phyloP scores from a whole-genome alignment of 768 basidiomycete species.

The Serendipita sp. region DNA sequence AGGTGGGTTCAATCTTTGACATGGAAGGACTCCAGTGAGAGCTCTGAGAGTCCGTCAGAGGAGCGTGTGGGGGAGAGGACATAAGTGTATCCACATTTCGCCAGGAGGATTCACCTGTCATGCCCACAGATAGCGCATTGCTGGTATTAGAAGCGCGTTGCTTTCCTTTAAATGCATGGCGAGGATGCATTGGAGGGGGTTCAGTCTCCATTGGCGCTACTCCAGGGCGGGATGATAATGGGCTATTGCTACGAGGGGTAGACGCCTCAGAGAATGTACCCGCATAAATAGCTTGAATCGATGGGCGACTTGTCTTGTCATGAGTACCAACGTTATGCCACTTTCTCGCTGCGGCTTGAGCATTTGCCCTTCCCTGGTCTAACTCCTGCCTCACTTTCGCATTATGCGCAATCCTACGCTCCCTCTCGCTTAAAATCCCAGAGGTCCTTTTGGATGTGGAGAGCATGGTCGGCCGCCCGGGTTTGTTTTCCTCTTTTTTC shows the following conservation, averaged over 20 bases:
- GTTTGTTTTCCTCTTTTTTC: neutral
- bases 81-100: too few species aligned
- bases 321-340: neutral
- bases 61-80: too few species aligned
- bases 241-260: neutral
- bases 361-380: neutral
- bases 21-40: too few species aligned
- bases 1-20: neutral
- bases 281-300: too few species aligned
- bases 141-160: too few species aligned
- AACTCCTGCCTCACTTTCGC: neutral
- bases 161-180: constrained; percentile 4
- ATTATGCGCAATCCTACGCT: neutral
- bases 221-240: neutral
- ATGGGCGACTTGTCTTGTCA: neutral
- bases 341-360: neutral
- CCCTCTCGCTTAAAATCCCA: too few species aligned
- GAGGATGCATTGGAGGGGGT: neutral
- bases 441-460: neutral
- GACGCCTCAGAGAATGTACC: neutral
- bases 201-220: too few species aligned
- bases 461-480: neutral
- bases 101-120: too few species aligned
- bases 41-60: too few species aligned
- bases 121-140: too few species aligned